Conservation (phyloP, 1,139 yeast species). For the Candida anutae region DNA sequence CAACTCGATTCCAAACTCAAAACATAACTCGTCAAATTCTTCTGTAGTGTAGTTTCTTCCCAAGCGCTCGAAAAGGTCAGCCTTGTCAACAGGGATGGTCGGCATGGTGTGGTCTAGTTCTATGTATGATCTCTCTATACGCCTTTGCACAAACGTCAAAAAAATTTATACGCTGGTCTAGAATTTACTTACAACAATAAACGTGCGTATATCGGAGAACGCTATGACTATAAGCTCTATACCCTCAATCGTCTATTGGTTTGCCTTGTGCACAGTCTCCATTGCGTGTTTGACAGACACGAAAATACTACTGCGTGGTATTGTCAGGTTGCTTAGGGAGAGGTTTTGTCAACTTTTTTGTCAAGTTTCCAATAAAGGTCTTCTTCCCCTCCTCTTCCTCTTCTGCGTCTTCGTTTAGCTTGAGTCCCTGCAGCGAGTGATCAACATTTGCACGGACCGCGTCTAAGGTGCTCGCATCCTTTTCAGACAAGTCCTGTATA, state of each 20-base stretch:
- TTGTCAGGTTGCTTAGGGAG: no score
- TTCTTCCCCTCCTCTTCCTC: conserved; percentile 7
- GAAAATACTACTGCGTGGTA: no score
- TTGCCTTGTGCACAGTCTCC: no score
- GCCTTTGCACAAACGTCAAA: no score
- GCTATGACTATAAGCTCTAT: no score
- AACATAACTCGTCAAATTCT: conserved; percentile 95
- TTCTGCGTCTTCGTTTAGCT: conserved; percentile 16
- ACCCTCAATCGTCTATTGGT: no score
- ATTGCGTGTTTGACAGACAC: no score
- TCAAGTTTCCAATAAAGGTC: neutral
- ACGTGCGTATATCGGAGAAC: no score
- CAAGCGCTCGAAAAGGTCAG: conserved; percentile 75
- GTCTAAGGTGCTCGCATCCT: conserved; percentile 11
- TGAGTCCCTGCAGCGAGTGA: conserved; percentile 3
- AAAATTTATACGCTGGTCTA: no score
- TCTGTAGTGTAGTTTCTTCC: conserved; percentile 79
- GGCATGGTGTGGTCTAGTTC: conserved; percentile 53
- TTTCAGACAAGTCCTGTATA: conserved; percentile 25
- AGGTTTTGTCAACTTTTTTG: no score
- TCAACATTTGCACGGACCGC: conserved; percentile 12
- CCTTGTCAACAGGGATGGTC: conserved; percentile 91
- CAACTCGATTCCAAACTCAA: conserved; percentile 93
- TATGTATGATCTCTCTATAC: neutral
- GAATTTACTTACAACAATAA: no score